These are phyloP conservation scores for Cenchrus purpureus DNA, from an alignment of 176 grass and related monocot genomes.

Conservation along the genomic window DNA sequence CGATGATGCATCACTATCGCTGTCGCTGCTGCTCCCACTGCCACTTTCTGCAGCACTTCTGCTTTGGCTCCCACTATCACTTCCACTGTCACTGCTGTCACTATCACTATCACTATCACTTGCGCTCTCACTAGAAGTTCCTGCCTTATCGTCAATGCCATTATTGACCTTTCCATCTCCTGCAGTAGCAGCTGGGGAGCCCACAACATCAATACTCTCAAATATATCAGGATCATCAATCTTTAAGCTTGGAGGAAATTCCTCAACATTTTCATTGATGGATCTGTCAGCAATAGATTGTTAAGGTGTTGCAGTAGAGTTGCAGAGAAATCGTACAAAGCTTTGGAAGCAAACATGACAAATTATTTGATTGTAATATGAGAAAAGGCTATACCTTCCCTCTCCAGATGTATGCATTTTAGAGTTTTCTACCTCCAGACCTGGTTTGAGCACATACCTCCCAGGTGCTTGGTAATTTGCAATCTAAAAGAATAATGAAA, in stretches of 20 bases:
- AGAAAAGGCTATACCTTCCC: slow-evolving; percentile 59
- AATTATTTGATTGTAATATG: slow-evolving; percentile 21
- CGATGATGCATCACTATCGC: slow-evolving; percentile 89
- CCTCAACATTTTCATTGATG: slow-evolving; percentile 53
- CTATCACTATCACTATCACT: slow-evolving; percentile 95
- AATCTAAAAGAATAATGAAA: slow-evolving; percentile 68
- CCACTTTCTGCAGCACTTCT: slow-evolving; percentile 64
- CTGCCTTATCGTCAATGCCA: slow-evolving; percentile 71
- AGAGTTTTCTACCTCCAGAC: slow-evolving; percentile 62
- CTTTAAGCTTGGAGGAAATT: slow-evolving; percentile 58
- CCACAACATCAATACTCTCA: slow-evolving; percentile 60
- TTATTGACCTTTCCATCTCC: slow-evolving; percentile 52
- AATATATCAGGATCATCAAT: slow-evolving; percentile 61
- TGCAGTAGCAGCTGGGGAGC: slow-evolving; percentile 51
- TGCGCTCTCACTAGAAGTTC: slow-evolving; percentile 75
- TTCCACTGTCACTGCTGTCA: slow-evolving; percentile 87
- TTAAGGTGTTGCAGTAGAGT: slow-evolving; percentile 49
- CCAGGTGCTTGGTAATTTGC: slow-evolving; percentile 81
- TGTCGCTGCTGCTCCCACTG: slow-evolving; percentile 86
- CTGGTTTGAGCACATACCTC: slow-evolving; percentile 84
- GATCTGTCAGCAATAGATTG: slow-evolving; percentile 49
- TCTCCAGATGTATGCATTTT: slow-evolving; percentile 58
- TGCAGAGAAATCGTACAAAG: slow-evolving; percentile 33
- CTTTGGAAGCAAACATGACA: slow-evolving; percentile 6
- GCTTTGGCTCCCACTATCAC: slow-evolving; percentile 85